phyloP scores from a whole-genome alignment of 805 yeast genomes.

The Ogataea nitratoaversa region DNA sequence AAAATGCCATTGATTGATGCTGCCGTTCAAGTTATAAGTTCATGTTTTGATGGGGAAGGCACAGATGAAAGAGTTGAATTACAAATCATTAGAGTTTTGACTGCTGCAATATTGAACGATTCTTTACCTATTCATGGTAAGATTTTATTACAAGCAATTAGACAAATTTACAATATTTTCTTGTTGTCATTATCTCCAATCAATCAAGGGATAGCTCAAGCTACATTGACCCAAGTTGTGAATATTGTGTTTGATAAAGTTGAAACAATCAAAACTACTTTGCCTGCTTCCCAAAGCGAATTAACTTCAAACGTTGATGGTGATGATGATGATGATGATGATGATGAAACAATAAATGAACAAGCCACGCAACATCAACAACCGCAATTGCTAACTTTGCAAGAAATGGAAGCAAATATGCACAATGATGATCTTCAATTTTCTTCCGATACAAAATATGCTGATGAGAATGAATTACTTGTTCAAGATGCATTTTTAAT shows the following conservation, averaged over 20 bases:
- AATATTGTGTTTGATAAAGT: slow-evolving; percentile 79
- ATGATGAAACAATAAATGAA: neutral
- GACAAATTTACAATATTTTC: slow-evolving; percentile 91
- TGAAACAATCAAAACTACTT: slow-evolving; percentile 1
- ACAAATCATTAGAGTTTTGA: slow-evolving; percentile 87
- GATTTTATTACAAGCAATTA: slow-evolving; percentile 78
- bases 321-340: slow-evolving; percentile 3
- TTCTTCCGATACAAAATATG: slow-evolving; percentile 39
- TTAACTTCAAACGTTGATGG: neutral
- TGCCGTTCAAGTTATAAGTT: slow-evolving; percentile 78
- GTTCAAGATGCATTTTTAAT: slow-evolving; percentile 90
- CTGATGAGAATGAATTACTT: slow-evolving; percentile 59
- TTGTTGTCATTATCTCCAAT: slow-evolving; percentile 75
- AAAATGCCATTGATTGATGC: slow-evolving; percentile 66
- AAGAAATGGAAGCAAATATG: slow-evolving; percentile 50
- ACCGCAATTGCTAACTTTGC: slow-evolving; percentile 44
- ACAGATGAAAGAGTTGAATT: slow-evolving; percentile 86
- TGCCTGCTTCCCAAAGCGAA: neutral
- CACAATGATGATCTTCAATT: slow-evolving; percentile 51
- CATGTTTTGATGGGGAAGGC: slow-evolving; percentile 87
- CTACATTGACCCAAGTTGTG: slow-evolving; percentile 86
- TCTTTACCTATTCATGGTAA: slow-evolving; percentile 86
- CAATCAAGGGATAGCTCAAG: slow-evolving; percentile 94
- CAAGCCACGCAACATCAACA: neutral
- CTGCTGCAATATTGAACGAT: slow-evolving; percentile 81